phyloP scores from a whole-genome alignment of 352 stramenopile genomes.

The Globisporangium paroecandrum region DNA sequence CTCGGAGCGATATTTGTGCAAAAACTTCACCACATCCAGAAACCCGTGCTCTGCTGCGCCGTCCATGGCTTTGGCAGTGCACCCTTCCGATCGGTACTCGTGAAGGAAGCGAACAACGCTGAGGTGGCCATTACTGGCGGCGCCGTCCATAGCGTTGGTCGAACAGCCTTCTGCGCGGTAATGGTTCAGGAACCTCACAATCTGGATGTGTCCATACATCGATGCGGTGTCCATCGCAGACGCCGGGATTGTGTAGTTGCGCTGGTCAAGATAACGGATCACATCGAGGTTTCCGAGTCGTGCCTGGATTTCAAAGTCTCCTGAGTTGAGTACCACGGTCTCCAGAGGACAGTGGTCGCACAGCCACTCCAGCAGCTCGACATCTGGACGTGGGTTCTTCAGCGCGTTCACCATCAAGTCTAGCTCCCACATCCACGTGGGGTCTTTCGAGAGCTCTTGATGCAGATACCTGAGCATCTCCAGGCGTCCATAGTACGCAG shows the following conservation, averaged over 20 bases:
- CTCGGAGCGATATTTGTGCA: slow-evolving; percentile 4
- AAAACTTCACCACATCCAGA: background rate
- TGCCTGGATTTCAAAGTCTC: background rate
- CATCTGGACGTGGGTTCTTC: background rate
- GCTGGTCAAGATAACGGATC: background rate
- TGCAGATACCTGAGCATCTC: slow-evolving; percentile 1
- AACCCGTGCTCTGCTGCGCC: slow-evolving; percentile 1
- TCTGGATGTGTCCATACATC: background rate
- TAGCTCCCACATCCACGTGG: slow-evolving; percentile 1
- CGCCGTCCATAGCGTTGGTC: background rate
- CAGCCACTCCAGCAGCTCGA: background rate
- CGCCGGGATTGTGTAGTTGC: background rate
- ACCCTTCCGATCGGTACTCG: background rate
- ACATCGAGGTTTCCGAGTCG: background rate
- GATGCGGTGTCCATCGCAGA: background rate
- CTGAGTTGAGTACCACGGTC: background rate
- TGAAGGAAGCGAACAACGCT: background rate
- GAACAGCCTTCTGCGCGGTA: background rate
- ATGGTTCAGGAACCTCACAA: background rate
- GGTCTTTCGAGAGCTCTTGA: background rate
- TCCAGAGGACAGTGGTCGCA: background rate
- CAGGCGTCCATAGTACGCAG: background rate
- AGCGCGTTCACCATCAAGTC: background rate
- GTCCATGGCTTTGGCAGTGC: slow-evolving; percentile 3
- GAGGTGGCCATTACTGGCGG: background rate